Evolutionary conservation across 495 filamentous ascomycete species (phyloP), one percentile per base, ranked within the genome.

Genomic region (Hyaloscypha finlandica): DNA sequence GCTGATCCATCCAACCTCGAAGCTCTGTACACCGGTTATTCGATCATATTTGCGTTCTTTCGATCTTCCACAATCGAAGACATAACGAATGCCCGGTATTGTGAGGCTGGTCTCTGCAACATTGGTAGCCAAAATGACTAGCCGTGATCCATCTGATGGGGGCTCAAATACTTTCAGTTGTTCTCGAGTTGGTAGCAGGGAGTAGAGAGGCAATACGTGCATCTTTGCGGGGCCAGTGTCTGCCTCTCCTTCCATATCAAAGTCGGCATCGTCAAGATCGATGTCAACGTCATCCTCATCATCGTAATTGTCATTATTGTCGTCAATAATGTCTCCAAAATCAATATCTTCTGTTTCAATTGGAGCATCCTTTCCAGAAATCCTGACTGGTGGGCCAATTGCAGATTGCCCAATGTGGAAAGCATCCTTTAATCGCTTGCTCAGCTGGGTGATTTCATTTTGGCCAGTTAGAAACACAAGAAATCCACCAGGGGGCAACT

Each of bases 21-120:
- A 99, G 71, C 88, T 97, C 76, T 98, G 95, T 0, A 99, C 94
- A 11, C 95, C 94, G 11, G 90, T 97, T 25, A 83, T 78, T 16
- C 85, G 80, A 71, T 98, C 89, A 72, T 93, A 98, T 58, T 88
- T 90, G 64, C 93, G 90, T 74, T 97, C 93, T 76, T 99, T 99
- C 2, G 90, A 87, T 51, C 96, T 84, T 35, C 96, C 96, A 72
- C 89, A 90, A 77, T 99, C 96, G 68, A 99, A 97, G 19, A 99
- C 96, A 73, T 97, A 99, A 62, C 91, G 86, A 66, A 97, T 94
- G 20, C 93, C 93, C 4, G 96, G 96, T 53, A 99, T 99, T 0
- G 96, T 99, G 64, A 99, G 81, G 83, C 89, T 93, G 4, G 96
- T 99, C 76, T 99, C 96, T 0, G 96, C 96, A 29, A 99, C 92